A percentile compares a stretch with the other conserved stretches of the same genome.
phyloP scores from a whole-genome alignment of 495 filamentous ascomycete genomes.

The Aspergillus indologenus region DNA sequence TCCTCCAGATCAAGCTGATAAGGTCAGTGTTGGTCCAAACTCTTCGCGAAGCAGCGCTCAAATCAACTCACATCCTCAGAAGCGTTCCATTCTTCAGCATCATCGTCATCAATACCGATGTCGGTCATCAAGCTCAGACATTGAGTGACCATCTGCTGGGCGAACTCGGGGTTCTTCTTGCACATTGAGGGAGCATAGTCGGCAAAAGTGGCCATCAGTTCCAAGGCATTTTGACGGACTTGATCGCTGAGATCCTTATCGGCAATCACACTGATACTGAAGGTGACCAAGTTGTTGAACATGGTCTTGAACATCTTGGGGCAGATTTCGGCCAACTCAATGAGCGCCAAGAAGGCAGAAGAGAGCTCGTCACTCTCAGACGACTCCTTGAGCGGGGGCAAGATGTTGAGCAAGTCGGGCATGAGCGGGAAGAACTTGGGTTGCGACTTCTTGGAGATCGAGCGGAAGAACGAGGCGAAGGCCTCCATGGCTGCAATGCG shows the following conservation, averaged over 20 bases:
- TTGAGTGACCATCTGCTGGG: slow-evolving; percentile 95
- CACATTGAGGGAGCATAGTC: slow-evolving; percentile 93
- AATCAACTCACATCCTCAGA: slow-evolving; percentile 75
- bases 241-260: slow-evolving; percentile 91
- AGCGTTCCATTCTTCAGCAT: slow-evolving; percentile 89
- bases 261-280: slow-evolving; percentile 87
- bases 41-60: neutral
- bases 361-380: slow-evolving; percentile 86
- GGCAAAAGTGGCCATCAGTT: slow-evolving; percentile 97
- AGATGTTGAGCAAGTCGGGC: slow-evolving; percentile 84
- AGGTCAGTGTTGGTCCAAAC: slow-evolving; percentile 15
- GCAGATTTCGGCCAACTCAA: slow-evolving; percentile 86
- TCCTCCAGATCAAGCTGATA: slow-evolving; percentile 83
- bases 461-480: slow-evolving; percentile 92
- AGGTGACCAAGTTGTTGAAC: slow-evolving; percentile 87
- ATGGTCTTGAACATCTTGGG: slow-evolving; percentile 95
- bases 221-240: slow-evolving; percentile 89
- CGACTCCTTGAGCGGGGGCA: slow-evolving; percentile 87
- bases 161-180: slow-evolving; percentile 85
- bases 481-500: slow-evolving; percentile 94
- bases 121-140: slow-evolving; percentile 99
- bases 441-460: slow-evolving; percentile 79
- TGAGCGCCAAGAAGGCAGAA: slow-evolving; percentile 82
- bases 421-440: slow-evolving; percentile 81
- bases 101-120: slow-evolving; percentile 89